Evolutionary conservation across 805 yeast genomes (phyloP), one percentile per base, ranked within the genome.

Genomic region (Saccharomycopsis malanga): DNA sequence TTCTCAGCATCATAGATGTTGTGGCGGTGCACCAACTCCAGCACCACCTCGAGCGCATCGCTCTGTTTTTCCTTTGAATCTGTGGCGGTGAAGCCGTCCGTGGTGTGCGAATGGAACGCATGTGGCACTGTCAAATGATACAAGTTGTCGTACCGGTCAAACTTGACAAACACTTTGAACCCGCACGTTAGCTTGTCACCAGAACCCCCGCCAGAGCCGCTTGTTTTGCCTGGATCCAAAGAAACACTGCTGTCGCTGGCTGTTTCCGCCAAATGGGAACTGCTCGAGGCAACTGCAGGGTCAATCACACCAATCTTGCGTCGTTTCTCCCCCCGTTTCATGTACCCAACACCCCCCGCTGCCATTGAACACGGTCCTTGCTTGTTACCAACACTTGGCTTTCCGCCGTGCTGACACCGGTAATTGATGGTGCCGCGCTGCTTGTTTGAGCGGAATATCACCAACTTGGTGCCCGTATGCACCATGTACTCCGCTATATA

Each of bases 81-180:
- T 37, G 15, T 15, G n/a, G n/a, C n/a, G n/a, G n/a, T n/a, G n/a
- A n/a, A 25, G 9, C 39, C 22, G 23, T 12, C 20, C 17, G 38
- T 39, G n/a, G 36, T n/a, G 34, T 49, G 53, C 27, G 50, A 38
- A 32, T 49, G 53, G 44, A 20, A 42, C 34, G 50, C 44, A 21
- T 18, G 42, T 14, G 44, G 47, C 42, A 46, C 50, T 29, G 41
- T 32, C n/a, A 49, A 20, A 9, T 42, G 30, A 41, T 46, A 49
- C 9, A 4, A 9, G 21, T 39, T 27, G 9, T 17, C 21, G 18
- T 46, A 42, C 9, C 41, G 29, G 34, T 49, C 48, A 25, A 23
- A 35, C 22, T 49, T 49, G 27, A 46, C 24, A 10, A 20, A 20
- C 6, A 49, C 44, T 17, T 46, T 46, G 36, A 49, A 49, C 4